Percentiles rank a stretch among this genome's conserved stretches.
phyloP scores from a whole-genome alignment of 352 stramenopile genomes.

The Globisporangium solare region DNA sequence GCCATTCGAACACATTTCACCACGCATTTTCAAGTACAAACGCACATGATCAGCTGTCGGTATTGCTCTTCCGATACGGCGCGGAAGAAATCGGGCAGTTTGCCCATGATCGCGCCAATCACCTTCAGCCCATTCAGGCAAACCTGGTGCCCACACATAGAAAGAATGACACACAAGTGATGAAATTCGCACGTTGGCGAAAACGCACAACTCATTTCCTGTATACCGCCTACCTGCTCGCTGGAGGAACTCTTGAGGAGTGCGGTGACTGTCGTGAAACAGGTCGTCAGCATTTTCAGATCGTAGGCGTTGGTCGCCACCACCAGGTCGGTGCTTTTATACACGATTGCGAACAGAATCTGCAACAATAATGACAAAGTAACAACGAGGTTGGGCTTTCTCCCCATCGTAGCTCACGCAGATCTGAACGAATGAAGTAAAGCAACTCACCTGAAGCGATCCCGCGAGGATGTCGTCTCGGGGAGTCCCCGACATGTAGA shows the following conservation, averaged over 20 bases:
- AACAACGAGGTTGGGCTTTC: background rate
- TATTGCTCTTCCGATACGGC: constrained; percentile 19
- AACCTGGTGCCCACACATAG: constrained; percentile 17
- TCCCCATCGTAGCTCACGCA: background rate
- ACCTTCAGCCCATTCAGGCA: constrained; percentile 58
- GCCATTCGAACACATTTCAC: background rate
- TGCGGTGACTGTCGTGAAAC: background rate
- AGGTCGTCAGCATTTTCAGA: background rate
- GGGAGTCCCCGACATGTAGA: background rate
- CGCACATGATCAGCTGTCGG: constrained; percentile 29
- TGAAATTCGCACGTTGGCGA: no score
- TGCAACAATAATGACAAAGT: no score
- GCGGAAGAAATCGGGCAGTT: constrained; percentile 35
- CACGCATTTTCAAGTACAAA: background rate
- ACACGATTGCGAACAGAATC: constrained; percentile 17
- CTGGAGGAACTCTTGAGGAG: background rate
- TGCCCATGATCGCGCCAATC: constrained; percentile 45
- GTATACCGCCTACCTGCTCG: background rate
- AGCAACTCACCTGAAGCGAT: constrained; percentile 10
- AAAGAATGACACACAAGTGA: no score
- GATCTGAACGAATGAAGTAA: background rate
- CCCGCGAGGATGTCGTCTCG: constrained; percentile 10
- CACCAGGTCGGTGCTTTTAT: constrained; percentile 7
- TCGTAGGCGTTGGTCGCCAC: background rate
- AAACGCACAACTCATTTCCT: no score